Evolutionary conservation across 495 filamentous ascomycete species (phyloP), one percentile per base, ranked within the genome.

Genomic region (Letharia columbiana): DNA sequence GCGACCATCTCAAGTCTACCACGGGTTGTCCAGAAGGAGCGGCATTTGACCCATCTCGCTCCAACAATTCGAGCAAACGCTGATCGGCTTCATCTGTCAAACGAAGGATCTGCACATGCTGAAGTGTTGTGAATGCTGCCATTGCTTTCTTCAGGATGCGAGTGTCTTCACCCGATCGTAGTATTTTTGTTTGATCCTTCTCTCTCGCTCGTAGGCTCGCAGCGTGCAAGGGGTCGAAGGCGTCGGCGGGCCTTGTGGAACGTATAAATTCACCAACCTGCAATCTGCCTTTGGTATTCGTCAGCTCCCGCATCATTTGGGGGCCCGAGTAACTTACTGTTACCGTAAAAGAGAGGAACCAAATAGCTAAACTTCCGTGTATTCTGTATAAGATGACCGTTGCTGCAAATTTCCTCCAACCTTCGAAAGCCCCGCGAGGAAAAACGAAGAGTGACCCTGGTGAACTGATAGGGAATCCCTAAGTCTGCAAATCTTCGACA

Each of bases 351-450:
- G 63, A 82, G 85, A 71, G 86, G 86, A 72, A 90, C 83, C 76
- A 90, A 82, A 73, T 90, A 90, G 69, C 84, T 87, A 73, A 90
- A 84, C 71, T 86, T 83, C 73, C 80, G 84, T 59, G 88, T 85
- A 75, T 86, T 81, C 67, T 76, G 78, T 45, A 84, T 82, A 28
- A 87, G 78, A 71, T 86, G 81, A 18, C 73, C 71, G 56, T 76
- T 74, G 40, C 69, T 69, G 35, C 77, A 75, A 44, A 85, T 79
- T 23, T 76, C 76, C 31, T 85, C 80, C 57, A 90, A 73, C 57
- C 82, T 76, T 41, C 76, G 72, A 61, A 90, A 83, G 2, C 85
- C 87, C 61, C 80, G 76, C 17, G 70, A 67, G 8, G 84, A 86
- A 67, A 89, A 89, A 44, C 87, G 81, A 31, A 85, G 77, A 12